phyloP scores from a whole-genome alignment of 176 grass and related monocot genomes.

The Coix lacrymajobi region DNA sequence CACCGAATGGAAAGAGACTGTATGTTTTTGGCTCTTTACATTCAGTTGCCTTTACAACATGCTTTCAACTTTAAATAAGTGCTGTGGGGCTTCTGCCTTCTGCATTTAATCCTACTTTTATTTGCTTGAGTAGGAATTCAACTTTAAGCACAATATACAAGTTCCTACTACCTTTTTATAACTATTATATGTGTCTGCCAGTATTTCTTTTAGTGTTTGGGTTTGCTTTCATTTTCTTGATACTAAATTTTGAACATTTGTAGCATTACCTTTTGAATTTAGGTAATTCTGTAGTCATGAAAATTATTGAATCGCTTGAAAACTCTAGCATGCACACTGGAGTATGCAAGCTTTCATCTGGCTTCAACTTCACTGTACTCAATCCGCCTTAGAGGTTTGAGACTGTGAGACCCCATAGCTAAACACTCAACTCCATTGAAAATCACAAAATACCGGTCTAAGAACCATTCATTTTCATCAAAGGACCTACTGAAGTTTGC shows the following conservation, averaged over 20 bases:
- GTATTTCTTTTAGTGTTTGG: not conserved
- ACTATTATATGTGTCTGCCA: not conserved
- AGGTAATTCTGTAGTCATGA: not conserved
- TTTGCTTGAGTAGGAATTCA: not conserved
- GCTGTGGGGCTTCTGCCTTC: not conserved
- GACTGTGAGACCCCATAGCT: not conserved
- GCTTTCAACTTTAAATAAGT: not conserved
- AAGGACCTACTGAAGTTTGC: not conserved
- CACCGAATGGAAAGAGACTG: slow-evolving; percentile 85
- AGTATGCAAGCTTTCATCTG: not conserved
- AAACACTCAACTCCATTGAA: not conserved
- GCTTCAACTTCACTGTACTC: slow-evolving; percentile 18
- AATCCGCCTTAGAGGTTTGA: not conserved
- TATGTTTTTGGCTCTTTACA: slow-evolving; percentile 33
- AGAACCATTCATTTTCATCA: not conserved
- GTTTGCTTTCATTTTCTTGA: not conserved
- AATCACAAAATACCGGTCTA: not conserved
- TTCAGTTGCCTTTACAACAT: not conserved
- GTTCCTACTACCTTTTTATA: not conserved
- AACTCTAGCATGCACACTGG: not conserved
- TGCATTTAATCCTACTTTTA: not conserved
- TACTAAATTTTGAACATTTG: not conserved
- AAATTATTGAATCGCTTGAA: not conserved
- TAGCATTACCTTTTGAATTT: not conserved
- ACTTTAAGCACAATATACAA: not conserved